These are phyloP conservation scores for Penicillium coprophilum DNA, from an alignment of 495 filamentous ascomycete species.

Conservation along the genomic window DNA sequence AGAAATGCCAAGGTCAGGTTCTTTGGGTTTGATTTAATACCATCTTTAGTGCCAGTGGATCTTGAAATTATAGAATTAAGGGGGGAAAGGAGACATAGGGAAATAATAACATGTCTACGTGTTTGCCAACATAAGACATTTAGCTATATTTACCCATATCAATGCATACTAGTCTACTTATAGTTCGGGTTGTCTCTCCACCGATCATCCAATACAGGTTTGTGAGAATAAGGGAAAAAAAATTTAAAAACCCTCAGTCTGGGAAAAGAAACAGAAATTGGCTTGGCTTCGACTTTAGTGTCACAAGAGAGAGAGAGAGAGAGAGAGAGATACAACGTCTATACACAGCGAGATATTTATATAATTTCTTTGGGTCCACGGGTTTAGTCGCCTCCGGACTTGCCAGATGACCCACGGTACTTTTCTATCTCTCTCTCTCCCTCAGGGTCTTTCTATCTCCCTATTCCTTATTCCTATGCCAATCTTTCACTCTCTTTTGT, in stretches of 20 bases:
- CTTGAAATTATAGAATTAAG: background rate
- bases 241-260: background rate
- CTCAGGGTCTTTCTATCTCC: too few relatives aligned
- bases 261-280: background rate
- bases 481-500: background rate
- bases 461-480: background rate
- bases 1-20: background rate
- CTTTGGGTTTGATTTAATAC: too few relatives aligned
- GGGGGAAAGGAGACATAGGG: background rate
- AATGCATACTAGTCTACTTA: conserved; percentile 6
- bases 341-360: too few relatives aligned
- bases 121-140: background rate
- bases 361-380: too few relatives aligned
- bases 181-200: conserved; percentile 12
- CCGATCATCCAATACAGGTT: conserved; percentile 12
- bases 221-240: background rate
- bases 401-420: conserved; percentile 4
- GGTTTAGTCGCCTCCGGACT: conserved; percentile 1
- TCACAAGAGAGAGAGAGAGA: background rate
- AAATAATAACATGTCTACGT: background rate
- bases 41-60: background rate
- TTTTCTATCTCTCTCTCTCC: conserved; percentile 10
- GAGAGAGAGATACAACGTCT: too few relatives aligned
- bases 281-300: background rate
- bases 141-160: background rate